Conservation (phyloP, 495 filamentous ascomycete species). For the Tuber magnatum region DNA sequence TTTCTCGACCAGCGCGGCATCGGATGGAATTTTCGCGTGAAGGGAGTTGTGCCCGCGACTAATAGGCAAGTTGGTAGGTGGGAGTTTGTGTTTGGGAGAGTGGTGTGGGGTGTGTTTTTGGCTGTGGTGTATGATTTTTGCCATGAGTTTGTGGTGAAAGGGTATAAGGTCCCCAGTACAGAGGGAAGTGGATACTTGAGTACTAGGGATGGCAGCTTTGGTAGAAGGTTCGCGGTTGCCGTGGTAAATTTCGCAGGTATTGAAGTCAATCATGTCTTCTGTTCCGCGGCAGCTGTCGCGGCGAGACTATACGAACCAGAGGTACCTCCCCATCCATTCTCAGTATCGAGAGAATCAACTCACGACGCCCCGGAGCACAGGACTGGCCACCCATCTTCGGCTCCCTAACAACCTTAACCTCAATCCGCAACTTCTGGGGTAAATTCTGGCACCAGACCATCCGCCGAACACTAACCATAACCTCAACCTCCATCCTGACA, state of each 20-base stretch:
- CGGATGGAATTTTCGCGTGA: slow-evolving; percentile 25
- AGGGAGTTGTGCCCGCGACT: slow-evolving; percentile 9
- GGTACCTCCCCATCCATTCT: background rate
- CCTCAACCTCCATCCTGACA: background rate
- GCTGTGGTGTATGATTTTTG: slow-evolving; percentile 26
- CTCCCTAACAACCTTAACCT: slow-evolving; percentile 16
- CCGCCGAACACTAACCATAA: slow-evolving; percentile 13
- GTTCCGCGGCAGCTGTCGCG: slow-evolving; percentile 20
- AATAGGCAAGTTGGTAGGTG: slow-evolving; percentile 1
- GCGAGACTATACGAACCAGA: slow-evolving; percentile 26
- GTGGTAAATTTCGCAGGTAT: slow-evolving; percentile 25
- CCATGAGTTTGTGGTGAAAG: slow-evolving; percentile 16
- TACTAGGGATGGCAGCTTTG: slow-evolving; percentile 2
- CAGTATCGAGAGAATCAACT: background rate
- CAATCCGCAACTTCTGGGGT: slow-evolving; percentile 27
- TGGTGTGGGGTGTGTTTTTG: slow-evolving; percentile 11
- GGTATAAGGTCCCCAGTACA: background rate
- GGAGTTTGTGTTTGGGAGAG: slow-evolving; percentile 14
- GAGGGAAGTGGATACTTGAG: slow-evolving; percentile 15
- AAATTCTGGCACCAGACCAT: slow-evolving; percentile 29
- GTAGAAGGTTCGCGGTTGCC: slow-evolving; percentile 15
- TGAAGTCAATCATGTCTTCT: slow-evolving; percentile 22
- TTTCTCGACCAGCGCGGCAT: slow-evolving; percentile 21
- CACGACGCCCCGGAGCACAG: slow-evolving; percentile 6
- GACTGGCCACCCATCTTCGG: slow-evolving; percentile 32